A percentile compares a stretch with the other conserved stretches of the same genome.
phyloP scores from a whole-genome alignment of 441 rosid species.

The Erodium moschatum region DNA sequence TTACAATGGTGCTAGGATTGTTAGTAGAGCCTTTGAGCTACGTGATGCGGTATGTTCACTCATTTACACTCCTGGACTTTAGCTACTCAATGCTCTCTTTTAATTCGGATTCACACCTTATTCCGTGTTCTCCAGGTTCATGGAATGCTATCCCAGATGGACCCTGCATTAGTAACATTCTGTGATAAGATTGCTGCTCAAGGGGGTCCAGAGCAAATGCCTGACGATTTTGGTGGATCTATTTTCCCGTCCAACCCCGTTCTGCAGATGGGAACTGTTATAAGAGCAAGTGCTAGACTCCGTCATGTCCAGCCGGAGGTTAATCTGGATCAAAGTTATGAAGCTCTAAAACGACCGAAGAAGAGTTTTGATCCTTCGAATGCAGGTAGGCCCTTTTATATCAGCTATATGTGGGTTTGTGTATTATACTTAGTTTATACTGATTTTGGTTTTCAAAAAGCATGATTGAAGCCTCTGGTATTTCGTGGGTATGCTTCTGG shows the following conservation, averaged over 20 bases:
- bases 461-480: background rate
- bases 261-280: slow-evolving; percentile 65
- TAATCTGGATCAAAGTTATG: slow-evolving; percentile 63
- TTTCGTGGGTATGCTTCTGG: too few relatives aligned
- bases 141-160: slow-evolving; percentile 98
- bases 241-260: slow-evolving; percentile 62
- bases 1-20: slow-evolving; percentile 90
- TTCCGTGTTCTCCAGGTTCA: slow-evolving; percentile 50
- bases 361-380: slow-evolving; percentile 42
- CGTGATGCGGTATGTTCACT: slow-evolving; percentile 68
- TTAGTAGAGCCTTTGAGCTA: slow-evolving; percentile 88
- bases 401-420: background rate
- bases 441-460: background rate
- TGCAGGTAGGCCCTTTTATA: slow-evolving; percentile 40
- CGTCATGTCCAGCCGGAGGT: slow-evolving; percentile 87
- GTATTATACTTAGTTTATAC: background rate
- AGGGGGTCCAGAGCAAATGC: slow-evolving; percentile 77
- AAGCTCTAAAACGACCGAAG: slow-evolving; percentile 69
- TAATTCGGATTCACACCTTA: background rate
- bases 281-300: slow-evolving; percentile 89
- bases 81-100: background rate
- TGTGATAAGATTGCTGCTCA: slow-evolving; percentile 83
- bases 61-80: background rate
- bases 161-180: slow-evolving; percentile 73
- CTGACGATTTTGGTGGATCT: slow-evolving; percentile 66